Evolutionary conservation across 2,329 filamentous ascomycete species (phyloP).

Genomic region (Nothopassalora personata): DNA sequence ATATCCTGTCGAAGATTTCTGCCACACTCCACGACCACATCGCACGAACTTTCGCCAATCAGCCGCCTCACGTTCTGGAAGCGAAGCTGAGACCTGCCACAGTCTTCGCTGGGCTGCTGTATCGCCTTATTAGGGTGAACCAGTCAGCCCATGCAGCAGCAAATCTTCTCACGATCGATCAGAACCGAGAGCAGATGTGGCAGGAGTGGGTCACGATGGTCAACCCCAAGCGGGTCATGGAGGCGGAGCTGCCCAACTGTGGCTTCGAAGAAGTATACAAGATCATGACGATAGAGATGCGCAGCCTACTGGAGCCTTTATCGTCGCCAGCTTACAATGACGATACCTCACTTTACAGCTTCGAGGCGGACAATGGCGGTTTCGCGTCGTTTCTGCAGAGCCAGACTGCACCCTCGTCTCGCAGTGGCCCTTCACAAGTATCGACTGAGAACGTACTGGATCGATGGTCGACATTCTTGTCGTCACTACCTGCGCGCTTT

Average conservation of each 20-base stretch:
- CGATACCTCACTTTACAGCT: constrained; percentile 38
- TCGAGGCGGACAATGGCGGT: constrained; percentile 38
- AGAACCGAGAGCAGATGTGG: constrained; percentile 93
- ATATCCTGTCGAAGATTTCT: constrained; percentile 81
- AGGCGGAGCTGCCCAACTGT: constrained; percentile 52
- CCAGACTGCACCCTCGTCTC: constrained; percentile 24
- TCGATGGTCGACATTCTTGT: constrained; percentile 69
- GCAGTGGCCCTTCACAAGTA: constrained; percentile 31
- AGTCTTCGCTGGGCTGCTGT: constrained; percentile 78
- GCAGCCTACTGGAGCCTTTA: constrained; percentile 63
- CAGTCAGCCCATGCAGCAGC: constrained; percentile 89
- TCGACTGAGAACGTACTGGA: constrained; percentile 64
- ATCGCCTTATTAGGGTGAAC: constrained; percentile 85
- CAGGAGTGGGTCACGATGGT: constrained; percentile 71
- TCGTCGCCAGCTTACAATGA: constrained; percentile 39
- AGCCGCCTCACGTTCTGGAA: constrained; percentile 76
- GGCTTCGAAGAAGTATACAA: constrained; percentile 53
- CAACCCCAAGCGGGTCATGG: constrained; percentile 52
- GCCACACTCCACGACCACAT: constrained; percentile 76
- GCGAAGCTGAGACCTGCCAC: constrained; percentile 86
- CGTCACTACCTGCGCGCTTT: constrained; percentile 63
- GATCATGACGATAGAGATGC: constrained; percentile 56
- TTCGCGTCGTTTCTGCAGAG: constrained; percentile 39
- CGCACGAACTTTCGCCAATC: constrained; percentile 74
- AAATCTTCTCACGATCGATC: constrained; percentile 82